phyloP scores from a whole-genome alignment of 768 basidiomycete genomes.

The Cystofilobasidium capitatum region DNA sequence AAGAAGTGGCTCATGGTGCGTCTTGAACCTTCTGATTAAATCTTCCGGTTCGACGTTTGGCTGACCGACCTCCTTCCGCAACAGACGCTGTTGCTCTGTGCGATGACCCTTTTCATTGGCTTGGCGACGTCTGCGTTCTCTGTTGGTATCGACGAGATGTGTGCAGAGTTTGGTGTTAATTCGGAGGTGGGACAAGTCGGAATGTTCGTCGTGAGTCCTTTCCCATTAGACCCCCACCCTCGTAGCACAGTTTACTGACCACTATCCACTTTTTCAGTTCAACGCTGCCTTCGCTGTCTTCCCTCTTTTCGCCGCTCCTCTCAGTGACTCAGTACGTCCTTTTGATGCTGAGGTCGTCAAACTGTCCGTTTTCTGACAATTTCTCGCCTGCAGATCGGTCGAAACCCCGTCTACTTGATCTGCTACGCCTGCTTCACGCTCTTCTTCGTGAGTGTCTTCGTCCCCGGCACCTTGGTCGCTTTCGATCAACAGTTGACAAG shows the following conservation, averaged over 20 bases:
- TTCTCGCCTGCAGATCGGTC: no score
- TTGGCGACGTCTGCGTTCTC: slow-evolving; percentile 21
- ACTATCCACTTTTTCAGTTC: background rate
- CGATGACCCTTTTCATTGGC: background rate
- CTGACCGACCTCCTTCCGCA: background rate
- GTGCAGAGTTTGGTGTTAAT: slow-evolving; percentile 9
- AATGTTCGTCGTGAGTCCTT: background rate
- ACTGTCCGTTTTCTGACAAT: no score
- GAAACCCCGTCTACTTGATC: slow-evolving; percentile 22
- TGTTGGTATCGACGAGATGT: slow-evolving; percentile 19
- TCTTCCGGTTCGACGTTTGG: no score
- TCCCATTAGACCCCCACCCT: background rate
- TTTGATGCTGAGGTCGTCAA: no score
- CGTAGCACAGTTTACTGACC: background rate
- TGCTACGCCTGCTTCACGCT: slow-evolving; percentile 9
- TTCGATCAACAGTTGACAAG: no score
- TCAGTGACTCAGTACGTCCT: slow-evolving; percentile 8
- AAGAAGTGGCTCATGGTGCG: slow-evolving; percentile 20
- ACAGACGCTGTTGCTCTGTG: background rate
- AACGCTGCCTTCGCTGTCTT: slow-evolving; percentile 21
- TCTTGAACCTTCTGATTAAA: no score
- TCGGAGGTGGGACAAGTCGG: slow-evolving; percentile 24
- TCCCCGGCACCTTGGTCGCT: no score
- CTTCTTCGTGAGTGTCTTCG: background rate
- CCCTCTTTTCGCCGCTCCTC: slow-evolving; percentile 19